Base-by-base conservation (phyloP, 805 yeast genomes). In the Ogataea paradorogensis region DNA sequence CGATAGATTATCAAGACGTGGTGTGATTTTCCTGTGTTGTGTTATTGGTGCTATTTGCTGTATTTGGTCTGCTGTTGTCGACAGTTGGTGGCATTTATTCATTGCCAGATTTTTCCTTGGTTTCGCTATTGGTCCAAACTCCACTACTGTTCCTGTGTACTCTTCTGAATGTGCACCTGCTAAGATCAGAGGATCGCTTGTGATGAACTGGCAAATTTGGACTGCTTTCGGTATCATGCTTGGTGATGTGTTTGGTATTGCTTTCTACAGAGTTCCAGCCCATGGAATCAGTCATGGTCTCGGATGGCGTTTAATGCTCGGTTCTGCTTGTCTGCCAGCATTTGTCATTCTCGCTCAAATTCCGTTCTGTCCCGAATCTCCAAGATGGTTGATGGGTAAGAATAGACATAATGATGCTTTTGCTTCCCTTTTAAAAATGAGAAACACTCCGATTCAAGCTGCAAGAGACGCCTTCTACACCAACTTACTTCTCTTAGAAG, bases 181-280 rank as follows among this genome's bases (percentile, higher is more conserved):
- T n/a, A 51, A 46, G 27, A 53, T 55, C 33, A 58, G 67, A 55
- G 67, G 67, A 14, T 52, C 58, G n/a, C 39, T 50, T 40, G 82
- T 80, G 27, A 80, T 81, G 86, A 70, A 78, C 62, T 82, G 87
- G 87, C 87, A 81, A 60, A 71, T 80, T 47, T 80, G 79, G 47
- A 53, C 64, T 13, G 59, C 64, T 27, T 53, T 63, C 35, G 66
- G 64, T 35, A 64, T 65, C 29, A 56, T 55, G 32, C 33, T 55
- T 29, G 89, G 89, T 41, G 53, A 55, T 30, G 55, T 55, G 20
- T 53, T 55, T 30, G 56, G 56, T 52, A 38, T 64, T 18, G 59
- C 61, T 31, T 53, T 63, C 22, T 64, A 60, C 47, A 66, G 59
- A n/a, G 54, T 64, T 20, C 65, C 65, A 26, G 61, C 51, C 40